Evolutionary conservation across 345 rosid species (phyloP).

Genomic region (Leavenworthia alabamica): DNA sequence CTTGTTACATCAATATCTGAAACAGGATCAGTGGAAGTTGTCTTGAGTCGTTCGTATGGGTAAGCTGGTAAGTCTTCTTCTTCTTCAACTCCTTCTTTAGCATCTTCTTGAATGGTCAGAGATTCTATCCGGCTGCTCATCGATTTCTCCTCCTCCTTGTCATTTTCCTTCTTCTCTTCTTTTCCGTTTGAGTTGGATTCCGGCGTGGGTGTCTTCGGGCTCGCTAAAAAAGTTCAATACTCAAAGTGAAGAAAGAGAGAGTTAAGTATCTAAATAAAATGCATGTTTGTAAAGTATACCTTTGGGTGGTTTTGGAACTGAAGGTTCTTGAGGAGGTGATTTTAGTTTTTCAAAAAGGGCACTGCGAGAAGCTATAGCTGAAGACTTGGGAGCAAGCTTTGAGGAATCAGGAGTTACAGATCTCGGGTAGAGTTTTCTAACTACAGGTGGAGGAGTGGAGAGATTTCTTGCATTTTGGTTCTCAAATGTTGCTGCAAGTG

Average conservation of each 20-base stretch:
- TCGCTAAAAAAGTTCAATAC: conserved; percentile 30
- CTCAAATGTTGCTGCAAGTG: conserved; percentile 36
- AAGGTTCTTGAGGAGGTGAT: conserved; percentile 55
- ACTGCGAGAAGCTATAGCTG: conserved; percentile 64
- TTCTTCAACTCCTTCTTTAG: conserved; percentile 83
- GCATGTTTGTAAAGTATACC: conserved; percentile 33
- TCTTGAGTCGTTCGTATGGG: conserved; percentile 79
- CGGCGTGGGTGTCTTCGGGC: conserved; percentile 37
- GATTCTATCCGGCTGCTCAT: conserved; percentile 69
- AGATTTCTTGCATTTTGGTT: conserved; percentile 34
- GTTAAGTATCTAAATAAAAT: not conserved
- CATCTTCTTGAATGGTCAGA: conserved; percentile 83
- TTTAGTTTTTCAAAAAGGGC: conserved; percentile 58
- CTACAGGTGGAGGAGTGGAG: conserved; percentile 39
- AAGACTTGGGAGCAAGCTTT: conserved; percentile 51
- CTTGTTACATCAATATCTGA: conserved; percentile 86
- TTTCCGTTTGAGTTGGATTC: conserved; percentile 44
- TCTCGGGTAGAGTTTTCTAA: conserved; percentile 80
- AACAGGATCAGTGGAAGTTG: conserved; percentile 57
- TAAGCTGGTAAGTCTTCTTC: conserved; percentile 76
- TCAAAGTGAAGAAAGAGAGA: not conserved
- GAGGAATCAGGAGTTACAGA: conserved; percentile 80
- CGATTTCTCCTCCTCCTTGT: conserved; percentile 36
- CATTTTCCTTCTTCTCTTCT: no score
- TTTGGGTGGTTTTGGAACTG: conserved; percentile 69